Evolutionary conservation across 2,329 filamentous ascomycete species (phyloP), one percentile per base, ranked within the genome.

Genomic region (Sporothrix pallida): DNA sequence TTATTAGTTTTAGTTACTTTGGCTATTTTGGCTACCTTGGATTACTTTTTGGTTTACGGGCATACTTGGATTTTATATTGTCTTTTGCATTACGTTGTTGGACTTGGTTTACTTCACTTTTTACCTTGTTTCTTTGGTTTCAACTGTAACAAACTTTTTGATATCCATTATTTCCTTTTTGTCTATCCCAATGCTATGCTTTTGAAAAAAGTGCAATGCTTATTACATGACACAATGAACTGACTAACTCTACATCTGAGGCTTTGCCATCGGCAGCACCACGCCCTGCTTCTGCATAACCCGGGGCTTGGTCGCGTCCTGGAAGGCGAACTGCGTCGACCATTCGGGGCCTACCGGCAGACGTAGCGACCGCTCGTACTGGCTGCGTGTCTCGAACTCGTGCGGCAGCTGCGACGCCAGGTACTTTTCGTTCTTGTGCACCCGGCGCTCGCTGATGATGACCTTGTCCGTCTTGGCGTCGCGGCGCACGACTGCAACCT

Each of bases 261-360:
- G 95, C 84, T 92, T 95, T 74, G 91, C 90, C 88, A 99, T 93
- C 56, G 96, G 93, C 78, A 90, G 88, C 82, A 99, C 94, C 77
- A 97, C 87, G 65, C 96, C 96, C 83, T 95, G 93, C 86, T 97
- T 98, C 81, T 97, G 85, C 81, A 98, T 86, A 77, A 98, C 88
- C 78, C 94, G 90, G 74, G 96, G 96, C 87, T 95, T 97, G 74
- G 93, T 97, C 75, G 89, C 89, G 78, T 92, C 90, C 85, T 98
- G 95, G 87, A 96, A 96, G 15, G 92, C 94, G 84, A 94, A 90
- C 88, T 97, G 98, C n/a, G 95, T 98, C 78, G 91, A 90, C 95
- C 95, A 99, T 83, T 99, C 95, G 17, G 92, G 93, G 1, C 96
- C 96, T 75, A 98, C 89, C 1, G 96, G 96, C 77, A 98, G 83